phyloP scores from a whole-genome alignment of 768 basidiomycete genomes.

The Leccinum incarnatum region DNA sequence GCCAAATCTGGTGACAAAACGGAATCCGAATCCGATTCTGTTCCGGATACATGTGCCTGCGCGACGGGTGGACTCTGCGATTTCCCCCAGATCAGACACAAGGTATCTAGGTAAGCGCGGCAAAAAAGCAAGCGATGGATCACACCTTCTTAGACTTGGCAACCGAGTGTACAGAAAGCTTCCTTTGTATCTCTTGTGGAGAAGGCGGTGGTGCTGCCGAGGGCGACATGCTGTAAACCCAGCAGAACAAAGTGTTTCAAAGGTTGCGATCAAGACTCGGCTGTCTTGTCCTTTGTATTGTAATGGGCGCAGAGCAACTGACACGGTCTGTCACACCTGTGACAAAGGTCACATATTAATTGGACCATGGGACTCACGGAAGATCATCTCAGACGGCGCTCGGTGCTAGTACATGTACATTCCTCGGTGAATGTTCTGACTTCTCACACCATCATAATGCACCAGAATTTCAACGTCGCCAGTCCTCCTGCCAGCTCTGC shows the following conservation, averaged over 20 bases:
- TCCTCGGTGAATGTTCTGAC: not conserved
- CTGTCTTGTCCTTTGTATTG: not conserved
- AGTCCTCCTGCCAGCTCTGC: not conserved
- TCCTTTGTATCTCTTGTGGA: slow-evolving; percentile 82
- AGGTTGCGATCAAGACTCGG: slow-evolving; percentile 16
- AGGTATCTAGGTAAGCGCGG: not conserved
- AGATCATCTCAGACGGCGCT: slow-evolving; percentile 7
- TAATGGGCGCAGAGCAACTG: slow-evolving; percentile 12
- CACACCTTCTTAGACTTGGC: slow-evolving; percentile 51
- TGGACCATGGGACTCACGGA: not conserved
- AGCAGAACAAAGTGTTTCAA: slow-evolving; percentile 1
- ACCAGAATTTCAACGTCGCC: not conserved
- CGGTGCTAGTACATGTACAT: slow-evolving; percentile 1
- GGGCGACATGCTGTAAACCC: slow-evolving; percentile 23
- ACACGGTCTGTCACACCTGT: slow-evolving; percentile 24
- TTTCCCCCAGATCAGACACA: slow-evolving; percentile 16
- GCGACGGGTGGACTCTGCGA: slow-evolving; percentile 30
- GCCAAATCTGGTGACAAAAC: slow-evolving; percentile 53
- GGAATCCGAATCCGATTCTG: slow-evolving; percentile 87
- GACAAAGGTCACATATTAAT: slow-evolving; percentile 19
- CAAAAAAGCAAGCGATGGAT: not conserved
- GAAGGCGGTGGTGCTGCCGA: slow-evolving; percentile 60
- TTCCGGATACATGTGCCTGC: slow-evolving; percentile 55
- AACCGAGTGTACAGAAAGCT: slow-evolving; percentile 73
- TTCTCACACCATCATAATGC: not conserved